Evolutionary conservation across 139 green algal genomes (phyloP).

Genomic region (Limnomonas spitsbergensis): DNA sequence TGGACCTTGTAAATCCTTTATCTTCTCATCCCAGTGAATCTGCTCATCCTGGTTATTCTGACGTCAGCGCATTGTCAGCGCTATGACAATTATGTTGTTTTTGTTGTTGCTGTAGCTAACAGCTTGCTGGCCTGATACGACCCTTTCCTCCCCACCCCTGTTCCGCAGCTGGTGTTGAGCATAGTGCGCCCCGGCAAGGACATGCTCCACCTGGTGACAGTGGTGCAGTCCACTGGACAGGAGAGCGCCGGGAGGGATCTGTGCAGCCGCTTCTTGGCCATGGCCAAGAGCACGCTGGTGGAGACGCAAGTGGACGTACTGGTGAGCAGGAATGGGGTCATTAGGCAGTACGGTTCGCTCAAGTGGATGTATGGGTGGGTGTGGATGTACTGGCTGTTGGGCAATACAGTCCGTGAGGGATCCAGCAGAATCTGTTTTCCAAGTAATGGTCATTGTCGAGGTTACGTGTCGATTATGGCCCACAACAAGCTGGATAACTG

Average conservation of each 20-base stretch:
- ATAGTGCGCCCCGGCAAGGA: slow-evolving; percentile 29
- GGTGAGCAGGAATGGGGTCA: background rate
- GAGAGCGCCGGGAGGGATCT: background rate
- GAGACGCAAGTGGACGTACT: background rate
- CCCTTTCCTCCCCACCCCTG: background rate
- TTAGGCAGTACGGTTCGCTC: background rate
- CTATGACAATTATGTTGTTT: no score
- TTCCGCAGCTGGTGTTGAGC: slow-evolving; percentile 25
- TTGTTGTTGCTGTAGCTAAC: no score
- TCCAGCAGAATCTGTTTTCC: background rate
- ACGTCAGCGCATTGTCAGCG: no score
- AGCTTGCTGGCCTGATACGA: no score
- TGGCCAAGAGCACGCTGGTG: background rate
- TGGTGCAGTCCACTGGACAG: slow-evolving; percentile 14
- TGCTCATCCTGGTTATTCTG: no score
- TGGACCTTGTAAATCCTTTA: no score
- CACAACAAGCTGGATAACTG: no score
- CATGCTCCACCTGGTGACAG: slow-evolving; percentile 23
- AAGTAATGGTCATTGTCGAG: background rate
- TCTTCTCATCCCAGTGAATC: no score
- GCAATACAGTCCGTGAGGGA: background rate
- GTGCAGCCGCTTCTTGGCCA: background rate
- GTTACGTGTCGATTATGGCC: no score
- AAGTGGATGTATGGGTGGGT: background rate
- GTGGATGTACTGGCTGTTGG: background rate